Evolutionary conservation across 1,284 basidiomycete species (phyloP), one percentile per base, ranked within the genome.

Genomic region (Pisolithus thermaeus): DNA sequence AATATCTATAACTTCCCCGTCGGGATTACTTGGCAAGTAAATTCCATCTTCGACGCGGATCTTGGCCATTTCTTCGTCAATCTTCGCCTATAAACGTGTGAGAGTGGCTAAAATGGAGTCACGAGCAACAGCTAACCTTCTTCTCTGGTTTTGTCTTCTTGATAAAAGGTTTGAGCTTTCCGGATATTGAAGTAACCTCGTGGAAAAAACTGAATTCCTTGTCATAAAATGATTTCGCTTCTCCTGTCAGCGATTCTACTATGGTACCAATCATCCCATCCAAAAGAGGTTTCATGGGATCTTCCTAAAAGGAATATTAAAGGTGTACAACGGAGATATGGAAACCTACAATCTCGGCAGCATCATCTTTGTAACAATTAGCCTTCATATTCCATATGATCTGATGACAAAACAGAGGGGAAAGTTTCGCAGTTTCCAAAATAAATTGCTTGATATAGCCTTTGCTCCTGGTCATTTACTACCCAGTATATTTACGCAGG

Each of bases 341-440:
- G 8, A 14, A 38, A 72, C 84, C 56, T 61, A 92, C 92, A 56
- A 87, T 79, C 68, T 92, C 89, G 9, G 80, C 88, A 11, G 77
- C 75, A 61, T 99, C 97, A 62, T 96, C 97, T 61, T 89, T 92
- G 70, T 87, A 97, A 56, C 87, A 92, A 67, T 99, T 99, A 4
- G 97, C 97, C 65, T 97, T 97, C 97, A 99, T 99, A 69, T 99
- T 99, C 97, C 97, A 99, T 58, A 99, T 93, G 57, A 99, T 99
- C 73, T 99, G 97, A 69, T 99, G 97, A 65, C 97, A 99, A 76
- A 99, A 99, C 9, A 95, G 72, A 69, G 97, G 96, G 4, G 95
- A 98, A 56, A 99, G 93, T 71, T 94, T 96, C 11, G 95, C 90
- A 0, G 96, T 97, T 72, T 98, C 94, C 59, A 95, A 95, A 63